Base-by-base conservation (phyloP, 805 yeast genomes). In the Starmerella cellae region DNA sequence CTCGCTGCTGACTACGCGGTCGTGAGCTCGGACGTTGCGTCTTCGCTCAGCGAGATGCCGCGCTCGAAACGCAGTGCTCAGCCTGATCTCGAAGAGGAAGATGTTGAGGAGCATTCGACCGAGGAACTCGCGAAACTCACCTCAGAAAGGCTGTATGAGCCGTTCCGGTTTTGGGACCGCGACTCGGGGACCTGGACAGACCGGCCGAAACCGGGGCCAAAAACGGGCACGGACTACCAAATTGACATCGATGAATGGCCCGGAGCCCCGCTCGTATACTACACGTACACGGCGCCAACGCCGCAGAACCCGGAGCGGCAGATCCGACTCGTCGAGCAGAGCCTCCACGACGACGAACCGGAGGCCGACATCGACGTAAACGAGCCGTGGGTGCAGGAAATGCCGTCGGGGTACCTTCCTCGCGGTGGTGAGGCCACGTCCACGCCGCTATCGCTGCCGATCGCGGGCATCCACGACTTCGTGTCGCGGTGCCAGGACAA, bases 1-100 rank as follows among this genome's bases (percentile, higher is more conserved):
- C 21, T 14, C 68, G 71, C 34, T 84, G 97, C 63, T 70, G 68
- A n/a, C 82, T 79, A 55, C 84, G 97, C 95, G 80, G 94, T 49
- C 68, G 16, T 31, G 22, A 17, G 21, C 20, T 11, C 11, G 11
- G 35, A 31, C 19, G 8, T 14, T 20, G 6, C 11, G 11, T 9
- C 5, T 20, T 6, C 6, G 8, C 21, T 31, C 16, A 6, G 21
- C 16, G 35, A 31, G 5, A 5, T 17, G 20, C 22, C 35, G 11
- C n/a, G n/a, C n/a, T n/a, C n/a, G n/a, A n/a, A 29, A 13, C 37
- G 35, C 17, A 42, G 33, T 23, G 29, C 36, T 3, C 19, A 21
- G 20, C 14, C 29, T n/a, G 11, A 8, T 20, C 6, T 6, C 35
- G 20, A 10, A 4, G 35, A 31, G 14, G 35, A 5, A 4, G 19